These are phyloP conservation scores for Fusarium equiseti DNA, from an alignment of 2,329 filamentous ascomycete species.

Conservation along the genomic window DNA sequence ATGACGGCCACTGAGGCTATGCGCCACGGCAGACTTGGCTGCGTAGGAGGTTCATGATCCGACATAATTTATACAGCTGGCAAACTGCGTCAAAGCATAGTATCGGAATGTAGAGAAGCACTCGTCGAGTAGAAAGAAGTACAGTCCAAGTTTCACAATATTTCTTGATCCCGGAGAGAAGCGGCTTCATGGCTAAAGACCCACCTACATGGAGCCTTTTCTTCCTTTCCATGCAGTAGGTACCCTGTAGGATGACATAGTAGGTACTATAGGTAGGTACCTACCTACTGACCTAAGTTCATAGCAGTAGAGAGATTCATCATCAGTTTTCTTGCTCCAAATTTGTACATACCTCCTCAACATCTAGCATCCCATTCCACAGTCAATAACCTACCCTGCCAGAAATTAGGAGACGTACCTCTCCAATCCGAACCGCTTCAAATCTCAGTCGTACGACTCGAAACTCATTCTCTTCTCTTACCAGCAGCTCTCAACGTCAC, in stretches of 20 bases:
- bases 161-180: conserved; percentile 26
- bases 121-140: not conserved
- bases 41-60: conserved; percentile 46
- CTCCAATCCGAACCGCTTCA: not conserved
- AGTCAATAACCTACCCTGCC: not conserved
- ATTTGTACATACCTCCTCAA: not conserved
- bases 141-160: conserved; percentile 20
- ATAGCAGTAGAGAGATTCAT: not conserved
- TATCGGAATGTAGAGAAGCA: not conserved
- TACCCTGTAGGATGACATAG: not conserved
- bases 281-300: not conserved
- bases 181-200: conserved; percentile 27
- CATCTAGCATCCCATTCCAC: not conserved
- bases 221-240: conserved; percentile 23
- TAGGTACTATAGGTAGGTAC: not conserved
- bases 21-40: conserved; percentile 77
- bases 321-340: not conserved
- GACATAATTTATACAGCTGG: conserved; percentile 31
- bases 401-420: not conserved
- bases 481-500: conserved; percentile 17
- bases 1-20: conserved; percentile 79
- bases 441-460: not conserved
- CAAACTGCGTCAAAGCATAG: not conserved
- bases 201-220: conserved; percentile 30
- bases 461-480: not conserved